Conservation (phyloP, 345 rosid species). For the Citrus medica region DNA sequence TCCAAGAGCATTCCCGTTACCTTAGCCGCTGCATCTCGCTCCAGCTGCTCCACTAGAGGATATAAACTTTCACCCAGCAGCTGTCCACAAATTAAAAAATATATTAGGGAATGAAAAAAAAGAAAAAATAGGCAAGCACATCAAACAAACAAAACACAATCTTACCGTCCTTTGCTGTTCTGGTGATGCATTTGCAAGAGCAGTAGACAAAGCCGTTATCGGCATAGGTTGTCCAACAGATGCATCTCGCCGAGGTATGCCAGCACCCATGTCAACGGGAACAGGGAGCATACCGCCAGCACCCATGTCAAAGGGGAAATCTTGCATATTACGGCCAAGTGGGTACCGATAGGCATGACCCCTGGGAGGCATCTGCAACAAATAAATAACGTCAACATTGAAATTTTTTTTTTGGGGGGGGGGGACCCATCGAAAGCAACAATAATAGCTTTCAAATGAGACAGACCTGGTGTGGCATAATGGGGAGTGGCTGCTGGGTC, state of each 20-base stretch:
- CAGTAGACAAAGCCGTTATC: constrained; percentile 55
- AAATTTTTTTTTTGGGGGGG: not conserved
- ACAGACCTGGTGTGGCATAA: constrained; percentile 62
- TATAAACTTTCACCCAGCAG: constrained; percentile 75
- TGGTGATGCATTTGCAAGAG: constrained; percentile 66
- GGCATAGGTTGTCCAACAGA: constrained; percentile 49
- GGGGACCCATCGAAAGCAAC: not conserved
- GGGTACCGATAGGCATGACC: constrained; percentile 68
- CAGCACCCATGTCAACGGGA: constrained; percentile 56
- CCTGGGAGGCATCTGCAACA: constrained; percentile 63
- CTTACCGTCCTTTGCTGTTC: constrained; percentile 76
- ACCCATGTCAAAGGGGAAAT: constrained; percentile 36
- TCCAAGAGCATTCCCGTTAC: constrained; percentile 88
- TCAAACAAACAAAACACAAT: not conserved
- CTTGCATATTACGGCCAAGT: constrained; percentile 59
- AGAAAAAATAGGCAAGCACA: not conserved
- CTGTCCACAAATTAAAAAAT: constrained; percentile 23
- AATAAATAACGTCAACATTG: not conserved
- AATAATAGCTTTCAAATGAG: not conserved
- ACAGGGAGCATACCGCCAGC: constrained; percentile 56
- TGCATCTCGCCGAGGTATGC: constrained; percentile 53
- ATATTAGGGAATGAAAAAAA: not conserved
- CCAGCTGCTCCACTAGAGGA: constrained; percentile 71
- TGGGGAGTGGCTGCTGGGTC: constrained; percentile 53
- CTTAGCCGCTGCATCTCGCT: constrained; percentile 62